Evolutionary conservation across 257 asterid species (phyloP).

Genomic region (Capsicum baccatum): DNA sequence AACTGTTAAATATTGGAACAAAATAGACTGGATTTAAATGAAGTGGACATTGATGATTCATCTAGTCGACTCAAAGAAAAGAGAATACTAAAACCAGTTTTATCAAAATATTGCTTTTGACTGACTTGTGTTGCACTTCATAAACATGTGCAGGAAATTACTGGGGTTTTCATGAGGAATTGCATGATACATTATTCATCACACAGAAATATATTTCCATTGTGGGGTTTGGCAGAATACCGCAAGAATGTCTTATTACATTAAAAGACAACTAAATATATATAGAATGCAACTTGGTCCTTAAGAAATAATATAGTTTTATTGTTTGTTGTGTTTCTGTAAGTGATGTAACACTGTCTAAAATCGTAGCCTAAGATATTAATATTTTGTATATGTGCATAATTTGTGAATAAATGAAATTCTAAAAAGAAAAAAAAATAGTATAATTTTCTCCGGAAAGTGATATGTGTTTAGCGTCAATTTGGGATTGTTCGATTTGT

Average conservation of each 20-base stretch:
- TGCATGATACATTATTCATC: slow-evolving; percentile 86
- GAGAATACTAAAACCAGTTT: no score
- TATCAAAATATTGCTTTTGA: no score
- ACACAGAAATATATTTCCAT: slow-evolving; percentile 63
- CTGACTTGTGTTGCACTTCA: not conserved
- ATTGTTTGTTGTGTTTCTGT: no score
- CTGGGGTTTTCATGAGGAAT: slow-evolving; percentile 77
- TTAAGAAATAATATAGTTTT: no score
- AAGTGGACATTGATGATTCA: no score
- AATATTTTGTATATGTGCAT: not conserved
- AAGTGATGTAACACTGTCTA: no score
- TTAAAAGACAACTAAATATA: not conserved
- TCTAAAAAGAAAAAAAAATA: not conserved
- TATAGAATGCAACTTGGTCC: not conserved
- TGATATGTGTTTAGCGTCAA: no score
- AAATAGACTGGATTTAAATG: no score
- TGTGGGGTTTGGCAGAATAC: slow-evolving; percentile 86
- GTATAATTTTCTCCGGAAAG: no score
- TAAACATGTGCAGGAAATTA: slow-evolving; percentile 54
- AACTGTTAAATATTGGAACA: not conserved
- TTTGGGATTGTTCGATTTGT: no score
- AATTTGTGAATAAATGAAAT: not conserved
- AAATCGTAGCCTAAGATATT: not conserved
- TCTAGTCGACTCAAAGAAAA: no score
- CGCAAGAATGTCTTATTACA: slow-evolving; percentile 41